phyloP scores from a whole-genome alignment of 306 rosid species.

The Cicer yamashitae region DNA sequence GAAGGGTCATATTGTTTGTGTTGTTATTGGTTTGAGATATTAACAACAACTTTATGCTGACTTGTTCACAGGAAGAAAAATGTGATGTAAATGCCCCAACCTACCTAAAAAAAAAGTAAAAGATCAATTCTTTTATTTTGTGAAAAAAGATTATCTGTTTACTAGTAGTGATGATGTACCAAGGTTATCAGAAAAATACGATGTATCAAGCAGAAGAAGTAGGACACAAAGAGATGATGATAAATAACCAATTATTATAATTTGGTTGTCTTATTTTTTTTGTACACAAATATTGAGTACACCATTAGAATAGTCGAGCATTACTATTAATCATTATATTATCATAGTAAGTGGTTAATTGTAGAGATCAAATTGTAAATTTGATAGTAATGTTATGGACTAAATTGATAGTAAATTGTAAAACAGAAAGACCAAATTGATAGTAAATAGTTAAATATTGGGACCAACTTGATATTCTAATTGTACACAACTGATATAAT shows the following conservation, averaged over 20 bases:
- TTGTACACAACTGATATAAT: no score
- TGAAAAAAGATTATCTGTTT: not conserved
- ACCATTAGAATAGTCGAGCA: no score
- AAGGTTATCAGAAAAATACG: not conserved
- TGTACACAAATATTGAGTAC: no score
- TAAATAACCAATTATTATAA: not conserved
- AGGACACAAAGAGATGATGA: not conserved
- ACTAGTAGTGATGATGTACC: not conserved
- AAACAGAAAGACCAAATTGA: no score
- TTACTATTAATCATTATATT: no score
- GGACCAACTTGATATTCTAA: no score
- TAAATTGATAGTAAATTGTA: no score
- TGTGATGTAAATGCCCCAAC: constrained; percentile 3
- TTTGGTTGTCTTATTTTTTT: not conserved
- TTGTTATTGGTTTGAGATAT: not conserved
- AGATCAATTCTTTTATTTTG: not conserved
- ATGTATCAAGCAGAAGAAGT: not conserved
- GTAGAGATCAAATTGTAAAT: no score
- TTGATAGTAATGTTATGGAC: no score
- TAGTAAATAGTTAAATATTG: no score
- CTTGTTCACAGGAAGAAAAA: not conserved
- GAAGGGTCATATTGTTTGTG: not conserved
- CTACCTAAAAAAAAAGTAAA: not conserved
- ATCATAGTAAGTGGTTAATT: no score
- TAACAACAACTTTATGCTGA: constrained; percentile 13